Evolutionary conservation across 2,329 filamentous ascomycete genomes (phyloP).

Genomic region (Hypoxylon sp.): DNA sequence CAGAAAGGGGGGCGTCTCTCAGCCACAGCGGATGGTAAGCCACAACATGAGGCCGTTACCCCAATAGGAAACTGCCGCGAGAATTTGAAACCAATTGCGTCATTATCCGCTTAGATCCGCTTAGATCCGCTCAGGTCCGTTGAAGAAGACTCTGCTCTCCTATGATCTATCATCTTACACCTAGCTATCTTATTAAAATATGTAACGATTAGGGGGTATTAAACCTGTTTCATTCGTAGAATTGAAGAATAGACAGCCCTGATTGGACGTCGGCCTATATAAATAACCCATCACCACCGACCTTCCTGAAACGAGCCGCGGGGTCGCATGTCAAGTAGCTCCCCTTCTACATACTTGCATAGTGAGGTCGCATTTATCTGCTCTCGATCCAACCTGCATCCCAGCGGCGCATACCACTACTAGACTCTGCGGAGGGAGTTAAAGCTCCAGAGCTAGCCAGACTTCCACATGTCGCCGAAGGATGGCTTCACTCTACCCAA

Average conservation of each 20-base stretch:
- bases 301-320: conserved; percentile 30
- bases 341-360: neutral
- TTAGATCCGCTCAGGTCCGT: neutral
- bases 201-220: conserved; percentile 20
- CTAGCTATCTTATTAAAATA: neutral
- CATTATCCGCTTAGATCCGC: neutral
- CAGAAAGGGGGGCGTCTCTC: neutral
- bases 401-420: neutral
- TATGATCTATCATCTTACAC: neutral
- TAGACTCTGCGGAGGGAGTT: neutral
- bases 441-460: neutral
- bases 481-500: neutral
- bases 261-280: conserved; percentile 27
- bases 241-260: conserved; percentile 7
- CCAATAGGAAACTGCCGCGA: conserved; percentile 5
- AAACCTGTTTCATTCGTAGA: conserved; percentile 11
- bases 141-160: neutral
- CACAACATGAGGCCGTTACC: conserved; percentile 3
- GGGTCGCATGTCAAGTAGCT: conserved; percentile 9
- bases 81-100: neutral
- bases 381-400: neutral
- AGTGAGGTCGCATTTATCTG: neutral
- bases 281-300: conserved; percentile 26
- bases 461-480: neutral
- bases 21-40: conserved; percentile 12